Conservation (phyloP, 352 stramenopile species). For the Elongisporangium prolatum region DNA sequence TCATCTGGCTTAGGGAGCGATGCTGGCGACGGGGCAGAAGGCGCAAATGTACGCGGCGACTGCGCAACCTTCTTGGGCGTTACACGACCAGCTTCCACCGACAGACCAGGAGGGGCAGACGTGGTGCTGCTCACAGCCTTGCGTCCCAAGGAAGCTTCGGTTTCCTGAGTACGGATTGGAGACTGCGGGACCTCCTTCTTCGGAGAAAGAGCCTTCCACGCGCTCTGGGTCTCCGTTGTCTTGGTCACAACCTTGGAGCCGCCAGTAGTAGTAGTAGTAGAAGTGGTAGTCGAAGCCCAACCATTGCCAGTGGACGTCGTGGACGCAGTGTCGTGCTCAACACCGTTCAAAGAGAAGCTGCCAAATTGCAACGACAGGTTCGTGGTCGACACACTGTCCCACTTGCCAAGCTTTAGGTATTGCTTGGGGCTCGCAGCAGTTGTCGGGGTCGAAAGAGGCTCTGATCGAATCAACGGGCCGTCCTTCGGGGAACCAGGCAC, state of each 20-base stretch:
- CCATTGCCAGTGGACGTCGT: slow-evolving; percentile 31
- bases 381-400: slow-evolving; percentile 57
- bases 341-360: slow-evolving; percentile 79
- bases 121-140: slow-evolving; percentile 29
- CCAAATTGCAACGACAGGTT: slow-evolving; percentile 86
- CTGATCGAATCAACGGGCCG: slow-evolving; percentile 35
- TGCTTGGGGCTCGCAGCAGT: slow-evolving; percentile 49
- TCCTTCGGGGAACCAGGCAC: slow-evolving; percentile 67
- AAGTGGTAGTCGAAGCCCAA: slow-evolving; percentile 47
- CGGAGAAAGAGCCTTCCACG: slow-evolving; percentile 50
- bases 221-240: slow-evolving; percentile 42
- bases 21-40: slow-evolving; percentile 79
- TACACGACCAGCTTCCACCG: slow-evolving; percentile 59
- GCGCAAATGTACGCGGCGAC: slow-evolving; percentile 55
- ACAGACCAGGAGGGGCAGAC: slow-evolving; percentile 63
- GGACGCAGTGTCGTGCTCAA: slow-evolving; percentile 49
- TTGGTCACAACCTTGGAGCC: slow-evolving; percentile 35
- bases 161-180: slow-evolving; percentile 36
- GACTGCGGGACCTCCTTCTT: slow-evolving; percentile 68
- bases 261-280: slow-evolving; percentile 28
- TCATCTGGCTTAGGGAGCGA: slow-evolving; percentile 83
- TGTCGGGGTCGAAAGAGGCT: slow-evolving; percentile 22
- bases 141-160: slow-evolving; percentile 8
- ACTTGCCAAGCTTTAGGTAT: slow-evolving; percentile 84
- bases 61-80: slow-evolving; percentile 55